Evolutionary conservation across 2,329 filamentous ascomycete species (phyloP).

Genomic region (Penicillium aurantiogriseum): DNA sequence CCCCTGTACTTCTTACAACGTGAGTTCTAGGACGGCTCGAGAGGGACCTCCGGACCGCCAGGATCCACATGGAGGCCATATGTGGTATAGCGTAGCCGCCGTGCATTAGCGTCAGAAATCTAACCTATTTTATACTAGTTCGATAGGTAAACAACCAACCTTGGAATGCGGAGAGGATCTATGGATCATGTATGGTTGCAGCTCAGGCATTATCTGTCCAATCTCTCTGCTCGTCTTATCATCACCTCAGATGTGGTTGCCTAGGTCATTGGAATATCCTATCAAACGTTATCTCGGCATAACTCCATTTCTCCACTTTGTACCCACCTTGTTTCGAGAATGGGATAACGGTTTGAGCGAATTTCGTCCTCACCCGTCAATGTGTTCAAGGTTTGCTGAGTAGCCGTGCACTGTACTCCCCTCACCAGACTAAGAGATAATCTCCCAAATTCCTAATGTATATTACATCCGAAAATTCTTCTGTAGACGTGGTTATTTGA

Average conservation of each 20-base stretch:
- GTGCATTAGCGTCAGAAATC: constrained; percentile 3
- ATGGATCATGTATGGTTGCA: neutral
- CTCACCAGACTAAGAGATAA: neutral
- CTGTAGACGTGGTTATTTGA: neutral
- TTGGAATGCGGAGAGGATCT: neutral
- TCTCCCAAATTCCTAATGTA: neutral
- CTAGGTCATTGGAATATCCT: neutral
- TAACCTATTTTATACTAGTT: neutral
- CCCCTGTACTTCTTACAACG: neutral
- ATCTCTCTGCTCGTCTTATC: constrained; percentile 1
- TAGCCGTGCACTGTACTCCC: neutral
- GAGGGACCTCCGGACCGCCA: neutral
- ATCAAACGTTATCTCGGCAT: neutral
- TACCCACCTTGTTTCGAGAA: neutral
- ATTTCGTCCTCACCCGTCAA: neutral
- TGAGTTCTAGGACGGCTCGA: neutral
- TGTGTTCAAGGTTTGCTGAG: neutral
- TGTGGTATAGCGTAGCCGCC: constrained; percentile 12
- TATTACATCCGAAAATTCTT: neutral
- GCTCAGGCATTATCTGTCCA: neutral
- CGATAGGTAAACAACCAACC: neutral
- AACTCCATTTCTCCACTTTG: neutral
- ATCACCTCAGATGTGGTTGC: neutral
- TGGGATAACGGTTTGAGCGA: neutral
- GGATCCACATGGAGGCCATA: neutral